Evolutionary conservation across 208 protist genomes (phyloP), one percentile per base, ranked within the genome.

Genomic region (Leishmania guyanensis): DNA sequence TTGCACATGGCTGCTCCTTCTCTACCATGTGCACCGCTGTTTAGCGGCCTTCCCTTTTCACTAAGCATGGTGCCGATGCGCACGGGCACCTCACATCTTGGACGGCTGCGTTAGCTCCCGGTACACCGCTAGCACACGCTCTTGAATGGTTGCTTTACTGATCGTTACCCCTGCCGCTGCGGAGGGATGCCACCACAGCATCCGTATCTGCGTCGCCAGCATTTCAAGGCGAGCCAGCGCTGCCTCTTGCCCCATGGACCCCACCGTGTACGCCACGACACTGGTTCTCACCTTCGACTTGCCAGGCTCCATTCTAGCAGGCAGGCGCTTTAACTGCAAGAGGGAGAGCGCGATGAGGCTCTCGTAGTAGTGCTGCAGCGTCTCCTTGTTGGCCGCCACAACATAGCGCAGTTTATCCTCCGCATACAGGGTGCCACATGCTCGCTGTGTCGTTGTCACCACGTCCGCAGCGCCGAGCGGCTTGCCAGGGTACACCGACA

Each of bases 361-460:
- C 46, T 85, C 82, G 77, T 64, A 82, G 48, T 85, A 93, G 83
- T 93, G 85, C 71, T 84, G 76, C 14, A 93, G 60, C 20, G 85
- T 85, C 50, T 93, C 88, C 72, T 89, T 90, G 77, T 90, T 91
- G 54, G 84, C 85, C 10, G 82, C 79, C 14, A 86, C 83, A 51
- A 81, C 81, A 83, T 88, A 91, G 33, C 84, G 71, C 53, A 93
- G 48, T 39, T 73, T 66, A 10, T 50, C 48, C 65, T 84, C 84
- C 39, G 83, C 77, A 65, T 81, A 84, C 39, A 90, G 78, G 29
- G 60, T 68, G 8, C 58, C 53, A 33, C 73, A 79, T 1, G 78
- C 79, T 22, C 77, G 79, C 75, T 83, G 84, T 33, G 81, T 81
- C 22, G 81, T 76, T 56, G 54, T 81, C 26, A 86, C 75, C 36